Evolutionary conservation across 2,329 filamentous ascomycete genomes (phyloP), one percentile per base, ranked within the genome.

Genomic region (Plectosphaerella sp.): DNA sequence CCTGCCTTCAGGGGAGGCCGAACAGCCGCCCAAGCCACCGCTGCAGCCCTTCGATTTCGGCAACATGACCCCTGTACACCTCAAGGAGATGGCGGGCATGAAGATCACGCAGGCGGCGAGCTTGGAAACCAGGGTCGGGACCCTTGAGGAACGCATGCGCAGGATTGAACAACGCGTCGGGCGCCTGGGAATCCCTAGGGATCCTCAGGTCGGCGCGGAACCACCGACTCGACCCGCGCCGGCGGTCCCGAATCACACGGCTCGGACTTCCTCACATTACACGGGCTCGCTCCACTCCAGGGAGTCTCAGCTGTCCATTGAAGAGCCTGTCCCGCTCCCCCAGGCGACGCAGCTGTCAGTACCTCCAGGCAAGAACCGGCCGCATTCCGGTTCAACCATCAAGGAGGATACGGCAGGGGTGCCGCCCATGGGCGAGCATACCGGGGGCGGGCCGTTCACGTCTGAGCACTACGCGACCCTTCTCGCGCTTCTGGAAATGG

Each of bases 1-100:
- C 3, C 64, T 67, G 11, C 64, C 68, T 5, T 57, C 62, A 3
- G 58, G 60, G 2, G 59, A 61, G 3, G 61, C 66, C 10, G 67
- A 71, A 37, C 52, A 57, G 20, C 63, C 59, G 9, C 68, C 69
- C 3, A 64, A 63, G 49, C 68, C 69, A 35, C 72, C 72, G 8
- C 71, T 73, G 3, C 73, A 80, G 51, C 77, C 80, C 0, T 84
- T 84, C 58, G 72, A 76, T 52, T 84, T 84, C 60, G 76, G 74
- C 5, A 69, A 75, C 20, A 65, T 80, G 47, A 62, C 67, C 10
- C 41, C 16, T 3, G 16, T 20, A 14, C 65, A 68, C 18, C 70
- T 76, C 62, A 73, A 72, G 46, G 72, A 74, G 57, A 72, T 77
- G 66, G 69, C 73, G 0, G 76, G 72, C 25, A 80, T 81, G 78